Evolutionary conservation across 371 early-diverging fungal species (phyloP).

Genomic region (Phascolomyces articulosus): DNA sequence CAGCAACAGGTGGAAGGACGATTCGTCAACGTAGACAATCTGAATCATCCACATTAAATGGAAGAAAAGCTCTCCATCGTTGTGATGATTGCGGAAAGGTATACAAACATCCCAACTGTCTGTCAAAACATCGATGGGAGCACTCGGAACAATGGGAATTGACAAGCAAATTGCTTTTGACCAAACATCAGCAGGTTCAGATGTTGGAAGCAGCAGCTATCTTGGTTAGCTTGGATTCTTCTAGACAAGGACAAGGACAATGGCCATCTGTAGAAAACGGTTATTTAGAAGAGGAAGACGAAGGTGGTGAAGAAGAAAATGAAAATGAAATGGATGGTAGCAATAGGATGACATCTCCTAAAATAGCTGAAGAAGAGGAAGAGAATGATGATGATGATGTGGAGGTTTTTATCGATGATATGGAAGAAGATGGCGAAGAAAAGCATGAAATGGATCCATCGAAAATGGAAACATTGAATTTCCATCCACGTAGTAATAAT

Average conservation of each 20-base stretch:
- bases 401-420: background rate
- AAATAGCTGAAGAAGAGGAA: no score
- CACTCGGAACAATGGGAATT: conserved; percentile 73
- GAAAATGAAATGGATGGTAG: conserved; percentile 9
- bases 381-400: conserved; percentile 21
- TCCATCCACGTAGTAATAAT: no score
- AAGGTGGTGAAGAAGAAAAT: conserved; percentile 7
- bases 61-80: conserved; percentile 22
- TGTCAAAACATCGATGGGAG: conserved; percentile 75
- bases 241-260: conserved; percentile 11
- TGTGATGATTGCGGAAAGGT: conserved; percentile 74
- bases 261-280: background rate
- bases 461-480: no score
- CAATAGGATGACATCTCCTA: no score
- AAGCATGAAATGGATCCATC: background rate
- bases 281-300: conserved; percentile 3
- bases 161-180: conserved; percentile 63
- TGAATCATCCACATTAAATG: conserved; percentile 4
- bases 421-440: conserved; percentile 11
- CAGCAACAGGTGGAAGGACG: conserved; percentile 42
- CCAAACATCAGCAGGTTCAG: conserved; percentile 80
- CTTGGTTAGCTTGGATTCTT: conserved; percentile 57
- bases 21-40: conserved; percentile 27
- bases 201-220: conserved; percentile 78
- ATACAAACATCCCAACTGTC: conserved; percentile 70